Percentiles rank a stretch among this genome's conserved stretches.
phyloP scores from a whole-genome alignment of 169 alveolate species.

The Babesia bigemina region DNA sequence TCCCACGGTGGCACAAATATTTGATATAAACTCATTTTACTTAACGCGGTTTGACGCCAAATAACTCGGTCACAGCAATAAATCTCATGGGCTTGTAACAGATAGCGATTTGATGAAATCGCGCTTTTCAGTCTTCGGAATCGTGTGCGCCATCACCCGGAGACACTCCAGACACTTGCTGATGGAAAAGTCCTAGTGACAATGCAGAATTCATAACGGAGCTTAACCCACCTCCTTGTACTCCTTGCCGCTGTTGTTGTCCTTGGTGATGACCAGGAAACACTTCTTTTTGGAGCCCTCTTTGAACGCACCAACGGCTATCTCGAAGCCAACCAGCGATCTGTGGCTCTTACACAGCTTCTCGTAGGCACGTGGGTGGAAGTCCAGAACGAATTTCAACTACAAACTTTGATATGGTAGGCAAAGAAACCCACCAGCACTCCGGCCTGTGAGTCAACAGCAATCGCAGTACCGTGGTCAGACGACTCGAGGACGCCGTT shows the following conservation, averaged over 20 bases:
- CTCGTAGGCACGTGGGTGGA: constrained; percentile 55
- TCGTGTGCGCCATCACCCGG: constrained; percentile 52
- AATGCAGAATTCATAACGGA: neutral
- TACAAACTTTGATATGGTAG: neutral
- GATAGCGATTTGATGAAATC: constrained; percentile 48
- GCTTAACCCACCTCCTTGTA: constrained; percentile 30
- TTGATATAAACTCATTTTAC: no score
- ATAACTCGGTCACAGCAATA: neutral
- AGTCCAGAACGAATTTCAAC: constrained; percentile 49
- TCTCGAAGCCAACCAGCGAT: constrained; percentile 44
- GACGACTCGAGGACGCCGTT: constrained; percentile 39
- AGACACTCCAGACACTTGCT: constrained; percentile 65
- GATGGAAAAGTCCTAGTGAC: constrained; percentile 55
- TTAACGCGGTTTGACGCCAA: no score
- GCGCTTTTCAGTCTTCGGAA: constrained; percentile 38
- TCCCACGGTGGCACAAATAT: no score
- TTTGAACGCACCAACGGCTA: constrained; percentile 51
- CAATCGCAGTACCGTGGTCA: constrained; percentile 43
- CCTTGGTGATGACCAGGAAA: constrained; percentile 38
- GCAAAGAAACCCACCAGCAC: constrained; percentile 24
- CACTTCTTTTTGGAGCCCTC: constrained; percentile 63
- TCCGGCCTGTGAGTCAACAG: constrained; percentile 62
- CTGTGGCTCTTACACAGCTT: constrained; percentile 58
- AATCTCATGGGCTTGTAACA: neutral
- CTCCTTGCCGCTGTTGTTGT: constrained; percentile 33